Conservation (phyloP, 495 filamentous ascomycete species). For the Sporormia fimetaria region DNA sequence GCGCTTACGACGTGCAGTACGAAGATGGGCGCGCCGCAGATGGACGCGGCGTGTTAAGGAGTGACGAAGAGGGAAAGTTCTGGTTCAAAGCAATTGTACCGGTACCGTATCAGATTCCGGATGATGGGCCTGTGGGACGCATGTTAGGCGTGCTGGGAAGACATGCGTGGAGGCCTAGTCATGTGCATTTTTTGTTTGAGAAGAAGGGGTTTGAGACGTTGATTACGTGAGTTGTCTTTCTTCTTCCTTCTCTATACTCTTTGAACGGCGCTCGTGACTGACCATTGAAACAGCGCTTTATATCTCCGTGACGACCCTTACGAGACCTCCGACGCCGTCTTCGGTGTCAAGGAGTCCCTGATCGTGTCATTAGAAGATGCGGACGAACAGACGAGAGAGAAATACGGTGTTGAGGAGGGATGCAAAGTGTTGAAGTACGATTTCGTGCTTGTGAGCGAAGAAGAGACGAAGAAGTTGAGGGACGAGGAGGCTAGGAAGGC, state of each 20-base stretch:
- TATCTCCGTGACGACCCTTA: constrained; percentile 79
- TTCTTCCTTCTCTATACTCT: not conserved
- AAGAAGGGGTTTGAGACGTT: constrained; percentile 75
- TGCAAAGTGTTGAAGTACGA: constrained; percentile 49
- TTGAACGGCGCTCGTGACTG: not conserved
- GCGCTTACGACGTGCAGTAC: constrained; percentile 87
- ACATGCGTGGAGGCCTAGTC: constrained; percentile 72
- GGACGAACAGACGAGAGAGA: constrained; percentile 43
- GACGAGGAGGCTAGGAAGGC: constrained; percentile 62
- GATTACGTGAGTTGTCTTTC: constrained; percentile 54
- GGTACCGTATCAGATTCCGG: constrained; percentile 79
- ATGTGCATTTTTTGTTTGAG: constrained; percentile 94
- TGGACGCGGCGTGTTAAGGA: constrained; percentile 68
- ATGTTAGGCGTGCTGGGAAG: constrained; percentile 58
- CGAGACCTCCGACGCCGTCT: constrained; percentile 83
- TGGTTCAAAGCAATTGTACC: constrained; percentile 85
- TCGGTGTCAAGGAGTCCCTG: constrained; percentile 80
- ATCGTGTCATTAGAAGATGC: constrained; percentile 60
- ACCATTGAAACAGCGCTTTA: constrained; percentile 44
- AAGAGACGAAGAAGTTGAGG: constrained; percentile 56
- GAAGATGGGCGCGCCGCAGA: constrained; percentile 53
- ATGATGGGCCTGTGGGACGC: constrained; percentile 80
- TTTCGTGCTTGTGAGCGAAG: constrained; percentile 67
- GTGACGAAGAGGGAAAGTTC: constrained; percentile 59
- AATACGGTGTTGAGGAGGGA: constrained; percentile 46